phyloP scores from a whole-genome alignment of 2,329 filamentous ascomycete species.

The Xenoacremonium recifei region DNA sequence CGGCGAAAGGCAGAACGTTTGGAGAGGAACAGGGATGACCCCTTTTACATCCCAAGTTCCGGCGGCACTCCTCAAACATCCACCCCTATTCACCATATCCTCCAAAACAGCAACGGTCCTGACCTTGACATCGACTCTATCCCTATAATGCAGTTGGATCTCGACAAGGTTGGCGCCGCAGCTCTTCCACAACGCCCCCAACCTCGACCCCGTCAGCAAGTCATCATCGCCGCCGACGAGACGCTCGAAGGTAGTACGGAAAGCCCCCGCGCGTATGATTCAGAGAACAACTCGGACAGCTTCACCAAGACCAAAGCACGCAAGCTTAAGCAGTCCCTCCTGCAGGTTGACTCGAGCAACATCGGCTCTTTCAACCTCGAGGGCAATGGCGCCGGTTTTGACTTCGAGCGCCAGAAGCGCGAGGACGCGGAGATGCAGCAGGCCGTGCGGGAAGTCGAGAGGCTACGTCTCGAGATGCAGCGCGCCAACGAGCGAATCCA shows the following conservation, averaged over 20 bases:
- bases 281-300: conserved; percentile 50
- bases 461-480: conserved; percentile 85
- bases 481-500: conserved; percentile 73
- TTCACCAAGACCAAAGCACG: conserved; percentile 47
- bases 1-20: conserved; percentile 72
- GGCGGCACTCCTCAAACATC: conserved; percentile 60
- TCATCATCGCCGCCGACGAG: conserved; percentile 72
- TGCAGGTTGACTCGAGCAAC: conserved; percentile 85
- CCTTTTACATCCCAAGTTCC: conserved; percentile 78
- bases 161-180: conserved; percentile 52
- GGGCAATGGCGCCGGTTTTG: conserved; percentile 39
- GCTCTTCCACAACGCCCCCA: conserved; percentile 29
- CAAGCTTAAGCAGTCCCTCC: conserved; percentile 60
- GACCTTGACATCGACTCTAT: conserved; percentile 91
- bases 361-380: conserved; percentile 72
- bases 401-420: conserved; percentile 65
- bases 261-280: conserved; percentile 50
- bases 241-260: conserved; percentile 58
- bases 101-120: conserved; percentile 69
- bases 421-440: conserved; percentile 88
- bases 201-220: conserved; percentile 53
- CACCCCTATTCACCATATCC: conserved; percentile 77
- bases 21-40: conserved; percentile 87
- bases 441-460: conserved; percentile 86
- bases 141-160: conserved; percentile 88